Base-by-base conservation (phyloP, 1,284 basidiomycete species). In the Boletus sp. region DNA sequence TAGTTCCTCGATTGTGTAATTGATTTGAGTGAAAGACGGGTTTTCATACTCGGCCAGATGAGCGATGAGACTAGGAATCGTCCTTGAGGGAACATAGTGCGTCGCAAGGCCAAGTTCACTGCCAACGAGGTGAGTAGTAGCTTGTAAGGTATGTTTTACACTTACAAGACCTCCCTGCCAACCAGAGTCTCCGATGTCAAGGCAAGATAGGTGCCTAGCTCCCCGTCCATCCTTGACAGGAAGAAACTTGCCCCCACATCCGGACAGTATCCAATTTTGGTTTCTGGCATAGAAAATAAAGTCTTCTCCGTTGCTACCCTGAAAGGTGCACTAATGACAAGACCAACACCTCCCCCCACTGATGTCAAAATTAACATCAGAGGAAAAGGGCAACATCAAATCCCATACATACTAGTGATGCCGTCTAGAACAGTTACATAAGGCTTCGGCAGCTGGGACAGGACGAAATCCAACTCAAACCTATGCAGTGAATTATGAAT, bases 301-400 rank as follows among this genome's bases (percentile, higher is more conserved):
- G 96, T 98, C 46, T 91, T 91, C 74, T 98, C 94, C 4, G 97
- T 98, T 4, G 96, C 96, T 58, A 99, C 84, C 61, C 97, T 84
- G 76, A 99, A 94, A 0, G 88, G 84, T 5, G 95, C 96, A 62
- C 92, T 86, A n/a, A 91, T 85, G 35, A 88, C 84, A 54, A 99
- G 84, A 49, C 97, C 97, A 36, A 93, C 92, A 51, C 97, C 97
- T 57, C 97, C 97, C 43, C 97, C 97, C 91, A 98, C 94, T 95
- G 62, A 42, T 55, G 59, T 42, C 47, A 58, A 63, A 54, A 36
- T 53, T 15, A 61, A 59, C 41, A 55, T 73, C 41, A 70, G 54
- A 65, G 55, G 22, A 47, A 22, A 61, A 41, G 53, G 36, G 41
- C 47, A 4, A 55, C 46, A 56, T 56, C 51, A 46, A 62, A 58